These are phyloP conservation scores for Chaetothyriales sp. DNA, from an alignment of 2,329 filamentous ascomycete species.

Conservation along the genomic window DNA sequence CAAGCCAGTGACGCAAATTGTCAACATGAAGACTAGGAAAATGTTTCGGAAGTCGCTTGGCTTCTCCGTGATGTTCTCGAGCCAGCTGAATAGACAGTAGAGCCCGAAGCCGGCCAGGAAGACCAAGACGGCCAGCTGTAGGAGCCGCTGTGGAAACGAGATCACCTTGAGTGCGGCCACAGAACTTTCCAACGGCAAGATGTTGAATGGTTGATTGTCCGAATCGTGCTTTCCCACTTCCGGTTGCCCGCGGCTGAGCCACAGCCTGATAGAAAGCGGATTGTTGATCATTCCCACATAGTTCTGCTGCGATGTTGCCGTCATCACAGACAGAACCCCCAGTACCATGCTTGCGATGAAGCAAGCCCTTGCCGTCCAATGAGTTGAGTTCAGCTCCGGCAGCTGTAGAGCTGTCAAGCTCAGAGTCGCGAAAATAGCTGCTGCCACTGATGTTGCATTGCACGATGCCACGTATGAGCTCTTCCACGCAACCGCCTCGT, in stretches of 20 bases:
- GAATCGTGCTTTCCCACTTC: neutral
- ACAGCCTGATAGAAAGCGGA: slow-evolving; percentile 4
- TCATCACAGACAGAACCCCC: slow-evolving; percentile 5
- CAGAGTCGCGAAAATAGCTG: slow-evolving; percentile 8
- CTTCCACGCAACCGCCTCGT: slow-evolving; percentile 7
- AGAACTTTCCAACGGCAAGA: slow-evolving; percentile 5
- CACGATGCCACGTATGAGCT: slow-evolving; percentile 3
- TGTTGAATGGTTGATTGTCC: slow-evolving; percentile 2
- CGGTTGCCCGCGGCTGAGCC: slow-evolving; percentile 6
- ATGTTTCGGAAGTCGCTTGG: slow-evolving; percentile 3
- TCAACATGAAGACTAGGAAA: slow-evolving; percentile 5
- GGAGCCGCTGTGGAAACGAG: slow-evolving; percentile 1
- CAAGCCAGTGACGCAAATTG: neutral
- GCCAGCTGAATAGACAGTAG: slow-evolving; percentile 5
- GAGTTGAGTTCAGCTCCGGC: slow-evolving; percentile 4
- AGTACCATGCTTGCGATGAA: slow-evolving; percentile 4
- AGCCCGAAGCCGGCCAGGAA: slow-evolving; percentile 6
- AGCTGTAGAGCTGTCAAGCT: slow-evolving; percentile 7
- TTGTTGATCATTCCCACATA: slow-evolving; percentile 4
- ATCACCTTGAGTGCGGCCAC: slow-evolving; percentile 2
- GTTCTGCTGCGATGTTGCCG: slow-evolving; percentile 3
- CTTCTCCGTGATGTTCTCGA: slow-evolving; percentile 2
- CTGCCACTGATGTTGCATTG: slow-evolving; percentile 3
- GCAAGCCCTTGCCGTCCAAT: slow-evolving; percentile 6
- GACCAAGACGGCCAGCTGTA: slow-evolving; percentile 4